Conservation (phyloP, 2,329 filamentous ascomycete species). For the Cercospora canescens region DNA sequence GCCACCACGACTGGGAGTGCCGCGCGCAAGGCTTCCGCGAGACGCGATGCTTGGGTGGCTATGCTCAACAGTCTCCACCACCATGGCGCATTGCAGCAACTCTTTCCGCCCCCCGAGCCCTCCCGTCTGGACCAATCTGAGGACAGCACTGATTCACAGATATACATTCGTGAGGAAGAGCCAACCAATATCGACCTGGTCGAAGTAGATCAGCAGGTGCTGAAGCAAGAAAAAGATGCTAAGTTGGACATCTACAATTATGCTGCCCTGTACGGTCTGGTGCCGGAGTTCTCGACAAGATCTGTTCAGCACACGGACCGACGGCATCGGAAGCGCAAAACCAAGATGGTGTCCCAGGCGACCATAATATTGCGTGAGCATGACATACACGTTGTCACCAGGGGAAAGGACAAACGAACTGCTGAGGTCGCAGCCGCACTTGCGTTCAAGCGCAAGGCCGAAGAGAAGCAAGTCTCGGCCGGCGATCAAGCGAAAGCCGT, state of each 20-base stretch:
- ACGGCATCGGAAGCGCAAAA: background rate
- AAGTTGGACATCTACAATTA: conserved; percentile 43
- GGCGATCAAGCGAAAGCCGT: background rate
- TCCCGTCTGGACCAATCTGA: background rate
- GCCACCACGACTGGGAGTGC: conserved; percentile 3
- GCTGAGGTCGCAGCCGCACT: conserved; percentile 41
- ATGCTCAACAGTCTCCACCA: conserved; percentile 7
- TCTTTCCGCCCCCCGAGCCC: background rate
- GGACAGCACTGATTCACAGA: background rate
- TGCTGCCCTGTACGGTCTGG: conserved; percentile 40
- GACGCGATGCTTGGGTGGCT: conserved; percentile 12
- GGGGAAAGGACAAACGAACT: conserved; percentile 26
- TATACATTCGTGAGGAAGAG: background rate
- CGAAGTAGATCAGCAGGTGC: conserved; percentile 18
- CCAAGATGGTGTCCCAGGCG: conserved; percentile 1
- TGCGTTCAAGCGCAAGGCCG: conserved; percentile 42
- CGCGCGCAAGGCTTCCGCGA: background rate
- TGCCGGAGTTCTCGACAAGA: conserved; percentile 32
- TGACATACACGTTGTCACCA: conserved; percentile 35
- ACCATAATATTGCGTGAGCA: conserved; percentile 40
- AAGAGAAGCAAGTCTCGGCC: conserved; percentile 32
- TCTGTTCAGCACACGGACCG: background rate
- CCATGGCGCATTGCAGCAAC: conserved; percentile 7
- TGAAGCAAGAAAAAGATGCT: conserved; percentile 29
- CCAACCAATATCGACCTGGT: conserved; percentile 11